These are phyloP conservation scores for Eucommia ulmoides DNA, from an alignment of 257 asterid genomes.

Conservation along the genomic window DNA sequence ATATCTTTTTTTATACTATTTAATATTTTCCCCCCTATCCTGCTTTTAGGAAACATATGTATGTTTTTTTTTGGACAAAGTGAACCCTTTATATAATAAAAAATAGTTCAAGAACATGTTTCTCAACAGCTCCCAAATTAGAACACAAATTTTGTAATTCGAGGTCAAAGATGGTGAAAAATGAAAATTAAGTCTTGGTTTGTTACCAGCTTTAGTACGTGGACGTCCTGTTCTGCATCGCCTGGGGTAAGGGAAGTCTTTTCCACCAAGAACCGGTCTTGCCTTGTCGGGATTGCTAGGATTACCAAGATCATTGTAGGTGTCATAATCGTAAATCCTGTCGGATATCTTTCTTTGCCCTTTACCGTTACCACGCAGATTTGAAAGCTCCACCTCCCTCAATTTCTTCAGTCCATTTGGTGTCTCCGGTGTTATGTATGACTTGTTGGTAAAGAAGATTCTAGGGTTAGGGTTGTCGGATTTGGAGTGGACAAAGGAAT, in stretches of 20 bases:
- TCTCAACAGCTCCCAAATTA: no score
- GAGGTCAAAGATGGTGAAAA: no score
- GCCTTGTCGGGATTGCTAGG: background rate
- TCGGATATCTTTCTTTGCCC: background rate
- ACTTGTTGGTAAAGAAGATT: background rate
- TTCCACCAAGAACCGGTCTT: background rate
- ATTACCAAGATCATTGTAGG: background rate
- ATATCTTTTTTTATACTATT: no score
- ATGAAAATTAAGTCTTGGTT: no score
- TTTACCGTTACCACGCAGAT: background rate
- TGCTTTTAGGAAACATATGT: no score
- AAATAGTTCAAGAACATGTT: no score
- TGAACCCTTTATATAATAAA: no score
- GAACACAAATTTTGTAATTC: no score
- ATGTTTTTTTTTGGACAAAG: no score
- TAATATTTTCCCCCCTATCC: no score
- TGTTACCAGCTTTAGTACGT: background rate
- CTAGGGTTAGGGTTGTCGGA: background rate
- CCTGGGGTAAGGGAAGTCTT: background rate
- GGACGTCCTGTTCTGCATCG: background rate
- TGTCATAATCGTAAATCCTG: background rate
- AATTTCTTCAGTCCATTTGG: background rate
- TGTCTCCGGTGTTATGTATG: background rate
- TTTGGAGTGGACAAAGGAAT: background rate
- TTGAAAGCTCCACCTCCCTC: background rate